phyloP scores from a whole-genome alignment of 2,329 filamentous ascomycete genomes.

The Monilinia fructigena region DNA sequence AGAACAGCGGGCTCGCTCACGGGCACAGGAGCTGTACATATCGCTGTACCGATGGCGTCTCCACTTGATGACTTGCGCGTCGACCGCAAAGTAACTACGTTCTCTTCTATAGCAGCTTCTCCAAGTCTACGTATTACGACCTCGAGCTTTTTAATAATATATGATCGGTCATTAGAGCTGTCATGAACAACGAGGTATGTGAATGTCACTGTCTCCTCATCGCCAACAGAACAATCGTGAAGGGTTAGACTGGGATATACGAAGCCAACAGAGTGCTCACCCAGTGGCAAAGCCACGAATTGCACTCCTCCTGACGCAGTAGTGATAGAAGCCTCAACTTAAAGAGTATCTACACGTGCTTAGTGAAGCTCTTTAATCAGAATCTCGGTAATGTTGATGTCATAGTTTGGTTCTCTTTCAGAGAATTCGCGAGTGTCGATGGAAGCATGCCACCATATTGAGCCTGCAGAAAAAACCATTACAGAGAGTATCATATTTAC shows the following conservation, averaged over 20 bases:
- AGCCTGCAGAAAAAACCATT: conserved; percentile 3
- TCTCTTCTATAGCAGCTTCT: not conserved
- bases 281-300: not conserved
- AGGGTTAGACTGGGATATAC: conserved; percentile 6
- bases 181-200: conserved; percentile 11
- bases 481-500: conserved; percentile 7
- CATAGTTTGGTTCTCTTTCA: conserved; percentile 5
- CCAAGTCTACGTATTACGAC: conserved; percentile 9
- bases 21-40: not conserved
- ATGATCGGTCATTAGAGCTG: conserved; percentile 4
- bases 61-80: conserved; percentile 2
- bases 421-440: conserved; percentile 9
- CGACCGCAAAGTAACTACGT: not conserved
- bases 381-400: not conserved
- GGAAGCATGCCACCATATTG: conserved; percentile 18
- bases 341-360: conserved; percentile 10
- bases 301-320: not conserved
- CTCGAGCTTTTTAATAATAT: conserved; percentile 11
- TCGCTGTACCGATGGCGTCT: conserved; percentile 13
- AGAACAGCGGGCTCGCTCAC: not conserved
- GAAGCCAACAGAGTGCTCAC: conserved; percentile 1
- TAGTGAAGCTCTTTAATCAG: conserved; percentile 11
- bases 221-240: conserved; percentile 2
- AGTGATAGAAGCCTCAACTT: conserved; percentile 4
- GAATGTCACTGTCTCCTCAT: conserved; percentile 14